phyloP scores from a whole-genome alignment of 2,329 filamentous ascomycete genomes.

The Pseudophaeomoniella oleicola region DNA sequence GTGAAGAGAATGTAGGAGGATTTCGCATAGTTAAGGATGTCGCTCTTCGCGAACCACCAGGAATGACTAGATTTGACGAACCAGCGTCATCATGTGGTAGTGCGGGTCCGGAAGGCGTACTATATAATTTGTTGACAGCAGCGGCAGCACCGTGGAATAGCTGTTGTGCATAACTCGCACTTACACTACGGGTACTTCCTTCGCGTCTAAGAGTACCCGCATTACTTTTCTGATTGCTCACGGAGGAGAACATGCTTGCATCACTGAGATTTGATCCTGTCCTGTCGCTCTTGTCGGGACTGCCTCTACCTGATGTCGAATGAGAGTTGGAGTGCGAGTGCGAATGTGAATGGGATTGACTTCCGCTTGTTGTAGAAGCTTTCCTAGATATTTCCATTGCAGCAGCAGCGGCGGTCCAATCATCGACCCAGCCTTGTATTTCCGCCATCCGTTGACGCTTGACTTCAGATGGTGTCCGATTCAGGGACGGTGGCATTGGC shows the following conservation, averaged over 20 bases:
- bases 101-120: neutral
- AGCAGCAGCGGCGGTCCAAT: conserved; percentile 13
- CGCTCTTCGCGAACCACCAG: neutral
- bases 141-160: conserved; percentile 12
- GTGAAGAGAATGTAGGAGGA: neutral
- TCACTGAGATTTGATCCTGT: conserved; percentile 46
- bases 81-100: neutral
- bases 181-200: conserved; percentile 10
- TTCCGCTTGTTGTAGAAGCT: conserved; percentile 10
- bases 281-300: conserved; percentile 32
- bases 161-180: conserved; percentile 8
- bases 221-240: conserved; percentile 12
- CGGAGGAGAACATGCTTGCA: conserved; percentile 17
- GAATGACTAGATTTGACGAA: too few relatives aligned
- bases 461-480: neutral
- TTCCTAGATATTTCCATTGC: conserved; percentile 12
- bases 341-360: conserved; percentile 10
- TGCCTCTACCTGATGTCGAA: conserved; percentile 7
- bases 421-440: conserved; percentile 14
- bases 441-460: conserved; percentile 9
- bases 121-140: conserved; percentile 8
- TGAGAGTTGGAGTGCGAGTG: conserved; percentile 24
- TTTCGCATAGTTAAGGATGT: neutral
- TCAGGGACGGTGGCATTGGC: conserved; percentile 5
- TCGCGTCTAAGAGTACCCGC: conserved; percentile 20